Percentiles rank a stretch among this genome's conserved stretches.
These are phyloP conservation scores for Chaetomiaceae sp. DNA, from an alignment of 2,329 filamentous ascomycete species.

Conservation along the genomic window DNA sequence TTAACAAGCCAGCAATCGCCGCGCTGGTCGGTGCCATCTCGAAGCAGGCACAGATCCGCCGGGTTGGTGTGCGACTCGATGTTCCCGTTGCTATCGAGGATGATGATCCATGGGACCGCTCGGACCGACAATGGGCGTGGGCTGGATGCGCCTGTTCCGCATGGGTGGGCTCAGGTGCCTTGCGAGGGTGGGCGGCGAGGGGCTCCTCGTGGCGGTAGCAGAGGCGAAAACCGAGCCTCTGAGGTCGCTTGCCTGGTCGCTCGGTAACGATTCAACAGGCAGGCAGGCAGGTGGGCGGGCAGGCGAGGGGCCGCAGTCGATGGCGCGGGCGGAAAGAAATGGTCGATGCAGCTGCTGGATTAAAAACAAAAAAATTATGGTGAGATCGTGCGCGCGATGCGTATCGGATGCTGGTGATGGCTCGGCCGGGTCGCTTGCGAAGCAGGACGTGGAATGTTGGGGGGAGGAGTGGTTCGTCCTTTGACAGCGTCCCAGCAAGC, in stretches of 20 bases:
- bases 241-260: background rate
- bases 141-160: constrained; percentile 2
- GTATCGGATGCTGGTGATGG: constrained; percentile 13
- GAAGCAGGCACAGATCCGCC: constrained; percentile 15
- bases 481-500: background rate
- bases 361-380: constrained; percentile 20
- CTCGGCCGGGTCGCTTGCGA: constrained; percentile 5
- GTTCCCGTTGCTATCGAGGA: constrained; percentile 23
- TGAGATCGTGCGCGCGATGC: constrained; percentile 4
- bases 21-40: constrained; percentile 50
- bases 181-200: background rate
- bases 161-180: constrained; percentile 2
- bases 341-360: constrained; percentile 25
- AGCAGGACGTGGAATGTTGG: constrained; percentile 1
- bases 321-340: constrained; percentile 11
- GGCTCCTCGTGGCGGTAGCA: constrained; percentile 3
- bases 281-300: background rate
- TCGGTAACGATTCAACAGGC: background rate
- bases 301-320: constrained; percentile 2
- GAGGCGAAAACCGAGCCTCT: background rate
- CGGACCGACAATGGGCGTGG: background rate
- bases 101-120: constrained; percentile 33
- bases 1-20: constrained; percentile 48
- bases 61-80: constrained; percentile 20
- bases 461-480: background rate